Base-by-base conservation (phyloP, 2,329 filamentous ascomycete species). In the Aureobasidium sp. region DNA sequence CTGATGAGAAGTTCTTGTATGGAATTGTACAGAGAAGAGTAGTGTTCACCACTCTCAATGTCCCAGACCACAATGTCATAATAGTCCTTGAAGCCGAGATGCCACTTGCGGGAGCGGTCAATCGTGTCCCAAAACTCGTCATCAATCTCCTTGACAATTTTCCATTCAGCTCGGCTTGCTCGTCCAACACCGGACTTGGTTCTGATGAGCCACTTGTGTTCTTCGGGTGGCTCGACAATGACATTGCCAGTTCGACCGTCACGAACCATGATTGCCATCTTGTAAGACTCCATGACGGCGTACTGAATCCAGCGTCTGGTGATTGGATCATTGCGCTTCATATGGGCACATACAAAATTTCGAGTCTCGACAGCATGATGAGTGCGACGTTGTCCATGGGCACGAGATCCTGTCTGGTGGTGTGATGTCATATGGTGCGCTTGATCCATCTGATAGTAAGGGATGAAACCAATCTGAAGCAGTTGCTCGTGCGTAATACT, bases 261-360 rank as follows among this genome's bases (percentile, higher is more conserved):
- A 17, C 76, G 72, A n/a, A 78, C 74, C 27, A 78, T 68, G 15
- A 74, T 67, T 27, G 75, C 68, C n/a, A 78, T 52, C 26, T 71
- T 63, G 51, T 68, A 71, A 2, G 70, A 70, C 56, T 75, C 70
- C 73, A 78, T 77, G 5, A 73, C 68, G 0, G 78, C 64, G 63
- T 78, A 78, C 62, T 78, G 75, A 9, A 78, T 73, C 62, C 77
- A 74, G 6, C 77, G 72, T 26, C 76, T 73, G 59, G 71, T 76
- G 23, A 73, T 70, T 34, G 73, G 70, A 52, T 78, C 74, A 48
- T 77, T 72, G 5, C 76, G 72, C 64, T 76, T 77, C 62, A 79
- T 73, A 58, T 77, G 71, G 6, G 71, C 73, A 64, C 76, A 78
- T 17, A 78, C 71, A 41, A 77, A 75, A 56, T 77, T 78, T 51